Base-by-base conservation (phyloP, 305 asterid genomes). In the Plantago coronopus region DNA sequence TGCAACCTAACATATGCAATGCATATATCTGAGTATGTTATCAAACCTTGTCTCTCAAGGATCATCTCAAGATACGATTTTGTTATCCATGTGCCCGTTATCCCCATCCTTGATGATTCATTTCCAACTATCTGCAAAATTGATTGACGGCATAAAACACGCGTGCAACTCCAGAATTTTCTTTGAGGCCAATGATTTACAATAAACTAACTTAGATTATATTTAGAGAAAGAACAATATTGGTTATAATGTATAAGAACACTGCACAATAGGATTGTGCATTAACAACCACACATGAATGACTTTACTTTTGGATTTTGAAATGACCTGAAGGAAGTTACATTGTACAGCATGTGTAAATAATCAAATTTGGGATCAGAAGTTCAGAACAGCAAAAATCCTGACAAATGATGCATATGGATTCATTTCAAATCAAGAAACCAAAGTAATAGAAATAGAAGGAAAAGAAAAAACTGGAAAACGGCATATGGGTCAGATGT, bases 21-120 rank as follows among this genome's bases (percentile, higher is more conserved):
- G 9, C 7, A 23, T 31, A 48, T 20, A 48, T 11, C 48, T 40
- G 42, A 56, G 44, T 69, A 61, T 53, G 55, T 73, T 69, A 69
- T 63, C 81, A 53, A 59, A 93, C 99, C 97, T 87, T 76, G 83
- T 60, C 85, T 87, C 84, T 90, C 97, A 53, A 87, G 89, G 80
- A 94, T 81, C 97, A 89, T 65, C 85, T 89, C 99, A 54, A 94
- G 93, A 79, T 94, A 94, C 37, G 96, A 94, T 80, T 87, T 85
- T 11, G 97, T 89, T 74, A 94, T 87, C 97, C 99, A 94, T 20
- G 95, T 95, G 59, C 95, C 96, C 64, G 64, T 77, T 74, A 94
- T 60, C 64, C 96, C 95, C 81, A 85, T 70, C 83, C 94, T 94
- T 57, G 95, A 79, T 56, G 94, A 85, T 81, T 94, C 97, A 62